Conservation (phyloP, 306 rosid species). For the Prunus padus region DNA sequence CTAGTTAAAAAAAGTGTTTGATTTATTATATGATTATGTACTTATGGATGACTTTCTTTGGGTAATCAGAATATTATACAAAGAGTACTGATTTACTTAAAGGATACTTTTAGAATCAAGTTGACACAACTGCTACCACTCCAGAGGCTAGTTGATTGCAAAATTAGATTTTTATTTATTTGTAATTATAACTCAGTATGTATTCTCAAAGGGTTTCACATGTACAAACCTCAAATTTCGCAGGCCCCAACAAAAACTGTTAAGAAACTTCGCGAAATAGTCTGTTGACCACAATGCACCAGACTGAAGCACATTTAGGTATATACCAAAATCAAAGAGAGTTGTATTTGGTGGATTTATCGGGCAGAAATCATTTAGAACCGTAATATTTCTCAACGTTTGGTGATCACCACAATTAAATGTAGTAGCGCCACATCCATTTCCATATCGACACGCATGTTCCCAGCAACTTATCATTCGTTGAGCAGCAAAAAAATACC, state of each 20-base stretch:
- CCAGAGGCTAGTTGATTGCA: too few relatives aligned
- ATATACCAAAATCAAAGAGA: neutral
- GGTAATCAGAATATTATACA: too few relatives aligned
- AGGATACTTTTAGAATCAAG: too few relatives aligned
- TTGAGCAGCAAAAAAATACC: slow-evolving; percentile 10
- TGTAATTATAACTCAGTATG: too few relatives aligned
- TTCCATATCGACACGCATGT: neutral
- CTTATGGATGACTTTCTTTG: too few relatives aligned
- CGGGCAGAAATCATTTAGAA: neutral
- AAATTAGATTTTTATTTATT: too few relatives aligned
- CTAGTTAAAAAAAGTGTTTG: too few relatives aligned
- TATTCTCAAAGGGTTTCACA: neutral
- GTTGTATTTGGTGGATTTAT: neutral
- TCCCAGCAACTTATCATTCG: slow-evolving; percentile 17
- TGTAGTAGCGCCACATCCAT: neutral
- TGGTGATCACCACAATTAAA: neutral
- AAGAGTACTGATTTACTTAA: too few relatives aligned
- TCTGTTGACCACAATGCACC: slow-evolving; percentile 14
- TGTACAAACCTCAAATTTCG: slow-evolving; percentile 38
- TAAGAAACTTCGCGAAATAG: slow-evolving; percentile 19
- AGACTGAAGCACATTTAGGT: slow-evolving; percentile 17
- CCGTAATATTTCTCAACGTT: neutral
- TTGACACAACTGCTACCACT: too few relatives aligned
- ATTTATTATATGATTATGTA: too few relatives aligned
- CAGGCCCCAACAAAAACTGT: slow-evolving; percentile 45